phyloP scores from a whole-genome alignment of 2,329 filamentous ascomycete species.

The Penicillium nordicum region DNA sequence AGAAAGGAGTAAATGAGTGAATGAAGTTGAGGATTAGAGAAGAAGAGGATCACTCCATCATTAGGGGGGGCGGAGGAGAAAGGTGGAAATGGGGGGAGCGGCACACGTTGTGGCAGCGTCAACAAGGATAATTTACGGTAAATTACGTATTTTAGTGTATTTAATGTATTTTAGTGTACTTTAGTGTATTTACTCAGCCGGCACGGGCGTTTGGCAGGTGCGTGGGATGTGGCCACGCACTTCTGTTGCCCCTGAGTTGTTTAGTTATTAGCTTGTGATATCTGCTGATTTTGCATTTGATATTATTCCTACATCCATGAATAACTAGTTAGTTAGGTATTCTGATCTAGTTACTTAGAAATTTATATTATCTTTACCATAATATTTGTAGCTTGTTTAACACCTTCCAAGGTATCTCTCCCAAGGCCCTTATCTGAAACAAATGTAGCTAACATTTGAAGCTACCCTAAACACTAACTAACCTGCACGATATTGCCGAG shows the following conservation, averaged over 20 bases:
- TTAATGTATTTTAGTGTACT: background rate
- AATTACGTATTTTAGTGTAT: background rate
- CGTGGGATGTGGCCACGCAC: constrained; percentile 8
- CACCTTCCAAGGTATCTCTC: background rate
- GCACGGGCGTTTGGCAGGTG: background rate
- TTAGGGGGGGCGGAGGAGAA: constrained; percentile 4
- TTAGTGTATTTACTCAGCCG: background rate
- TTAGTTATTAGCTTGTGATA: background rate
- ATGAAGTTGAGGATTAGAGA: constrained; percentile 17
- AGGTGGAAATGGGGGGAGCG: constrained; percentile 18
- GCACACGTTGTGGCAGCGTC: constrained; percentile 19
- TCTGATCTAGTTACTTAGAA: background rate
- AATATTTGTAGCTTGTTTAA: background rate
- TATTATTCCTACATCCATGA: background rate
- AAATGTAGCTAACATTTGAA: background rate
- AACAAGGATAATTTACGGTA: constrained; percentile 14
- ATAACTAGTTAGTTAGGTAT: too few species aligned
- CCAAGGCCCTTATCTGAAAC: background rate
- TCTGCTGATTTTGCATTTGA: background rate
- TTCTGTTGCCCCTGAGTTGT: background rate
- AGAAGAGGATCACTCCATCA: constrained; percentile 4
- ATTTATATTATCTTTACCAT: background rate
- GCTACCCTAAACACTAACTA: background rate
- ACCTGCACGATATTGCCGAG: background rate
- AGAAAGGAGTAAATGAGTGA: constrained; percentile 27